These are phyloP conservation scores for Cyclospora cayetanensis DNA, from an alignment of 169 alveolate genomes.

Conservation along the genomic window DNA sequence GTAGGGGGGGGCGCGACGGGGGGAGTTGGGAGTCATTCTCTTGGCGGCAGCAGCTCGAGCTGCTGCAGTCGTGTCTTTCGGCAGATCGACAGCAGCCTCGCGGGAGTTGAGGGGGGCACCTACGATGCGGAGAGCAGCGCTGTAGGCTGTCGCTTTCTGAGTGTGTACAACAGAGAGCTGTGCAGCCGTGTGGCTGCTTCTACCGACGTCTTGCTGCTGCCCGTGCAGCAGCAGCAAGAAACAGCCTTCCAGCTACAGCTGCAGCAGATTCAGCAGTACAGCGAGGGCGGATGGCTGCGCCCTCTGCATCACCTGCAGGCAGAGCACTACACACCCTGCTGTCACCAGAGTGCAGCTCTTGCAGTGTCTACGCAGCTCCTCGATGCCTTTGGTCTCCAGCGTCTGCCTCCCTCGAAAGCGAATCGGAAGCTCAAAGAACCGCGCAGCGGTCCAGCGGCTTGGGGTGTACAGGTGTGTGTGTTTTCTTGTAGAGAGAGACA, in stretches of 20 bases:
- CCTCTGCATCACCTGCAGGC: neutral
- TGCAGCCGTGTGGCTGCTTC: conserved; percentile 1
- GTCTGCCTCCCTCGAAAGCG: conserved; percentile 29
- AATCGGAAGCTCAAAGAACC: conserved; percentile 54
- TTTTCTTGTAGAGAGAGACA: no score
- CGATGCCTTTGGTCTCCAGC: conserved; percentile 49
- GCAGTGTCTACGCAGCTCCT: neutral
- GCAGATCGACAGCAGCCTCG: neutral
- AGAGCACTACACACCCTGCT: neutral
- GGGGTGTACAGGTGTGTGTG: conserved; percentile 62
- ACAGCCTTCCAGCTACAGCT: conserved; percentile 11
- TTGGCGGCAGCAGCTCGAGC: conserved; percentile 29
- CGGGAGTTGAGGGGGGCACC: conserved; percentile 16
- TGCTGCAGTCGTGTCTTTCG: neutral
- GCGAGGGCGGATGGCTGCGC: neutral
- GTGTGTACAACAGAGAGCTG: neutral
- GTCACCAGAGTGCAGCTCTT: neutral
- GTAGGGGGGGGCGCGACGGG: neutral
- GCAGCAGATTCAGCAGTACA: conserved; percentile 27
- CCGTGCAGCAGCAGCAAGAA: conserved; percentile 37
- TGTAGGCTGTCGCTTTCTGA: neutral
- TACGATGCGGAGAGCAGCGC: neutral
- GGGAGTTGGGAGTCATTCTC: neutral
- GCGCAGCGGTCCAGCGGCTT: conserved; percentile 61
- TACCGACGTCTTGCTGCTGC: neutral